Base-by-base conservation (phyloP, 2,329 filamentous ascomycete species). In the Colletotrichum sp. region DNA sequence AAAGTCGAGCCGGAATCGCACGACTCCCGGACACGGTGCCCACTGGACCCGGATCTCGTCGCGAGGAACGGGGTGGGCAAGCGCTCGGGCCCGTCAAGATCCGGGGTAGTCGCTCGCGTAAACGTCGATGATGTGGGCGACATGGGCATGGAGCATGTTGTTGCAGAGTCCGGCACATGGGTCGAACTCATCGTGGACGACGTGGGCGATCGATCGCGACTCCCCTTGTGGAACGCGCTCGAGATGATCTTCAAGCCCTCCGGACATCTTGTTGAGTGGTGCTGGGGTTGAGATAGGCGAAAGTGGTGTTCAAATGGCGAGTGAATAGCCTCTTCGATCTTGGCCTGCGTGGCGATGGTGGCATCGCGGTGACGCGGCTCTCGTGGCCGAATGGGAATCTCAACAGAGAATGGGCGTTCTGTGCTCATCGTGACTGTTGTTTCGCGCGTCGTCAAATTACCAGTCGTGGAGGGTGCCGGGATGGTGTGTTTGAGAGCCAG, bases 1-100 rank as follows among this genome's bases (percentile, higher is more conserved):
- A 84, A 84, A 0, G 84, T 85, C 16, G 83, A 86, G 32, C 84
- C 85, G 5, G 84, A 85, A 3, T 82, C 84, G 26, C 70, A 84
- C 0, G 82, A 84, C 43, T 71, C 63, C 55, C 75, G 52, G 63
- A 75, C 75, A 16, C 72, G 60, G 34, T 77, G 75, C 5, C 74
- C 74, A 30, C 32, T 71, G 18, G 65, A 52, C 13, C 65, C 58
- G 58, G 74, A 71, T 15, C 65, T 58, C 10, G 58, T 64, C 32
- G 71, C 65, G 18, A 74, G 65, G 18, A 75, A 76, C 21, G 74
- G 74, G 16, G 71, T 76, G n/a, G 67, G 61, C 64, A 69, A 61
- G 36, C 65, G 74, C 24, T 74, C 75, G 18, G 72, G 65, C 43
- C 67, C 67, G 30, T 77, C 75, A 4, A 77, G 57, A 55, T 78